phyloP scores from a whole-genome alignment of 108 stramenopile species.

The Mayamaea pseudoterrestris region DNA sequence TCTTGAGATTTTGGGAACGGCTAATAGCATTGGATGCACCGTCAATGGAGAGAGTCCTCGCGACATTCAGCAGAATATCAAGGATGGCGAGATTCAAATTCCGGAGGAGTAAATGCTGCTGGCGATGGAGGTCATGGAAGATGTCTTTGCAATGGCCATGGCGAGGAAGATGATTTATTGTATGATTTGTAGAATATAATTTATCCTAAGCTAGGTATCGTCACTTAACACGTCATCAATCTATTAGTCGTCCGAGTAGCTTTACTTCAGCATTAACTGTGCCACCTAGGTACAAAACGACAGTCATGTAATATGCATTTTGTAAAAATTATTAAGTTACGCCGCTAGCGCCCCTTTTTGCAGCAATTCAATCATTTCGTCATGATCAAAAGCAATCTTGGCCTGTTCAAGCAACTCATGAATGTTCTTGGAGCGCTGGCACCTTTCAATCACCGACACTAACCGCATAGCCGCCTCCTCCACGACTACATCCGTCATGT shows the following conservation, averaged over 20 bases:
- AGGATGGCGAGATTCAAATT: slow-evolving; percentile 88
- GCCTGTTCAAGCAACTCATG: slow-evolving; percentile 47
- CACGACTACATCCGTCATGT: slow-evolving; percentile 43
- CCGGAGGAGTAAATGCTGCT: slow-evolving; percentile 82
- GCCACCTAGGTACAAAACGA: too few relatives aligned
- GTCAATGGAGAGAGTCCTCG: slow-evolving; percentile 97
- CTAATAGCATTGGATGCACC: slow-evolving; percentile 99
- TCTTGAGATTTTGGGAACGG: slow-evolving; percentile 98
- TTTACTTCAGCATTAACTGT: too few relatives aligned
- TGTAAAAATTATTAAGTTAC: too few relatives aligned
- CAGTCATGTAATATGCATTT: too few relatives aligned
- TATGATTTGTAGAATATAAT: too few relatives aligned
- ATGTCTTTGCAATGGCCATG: too few relatives aligned
- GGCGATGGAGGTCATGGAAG: too few relatives aligned
- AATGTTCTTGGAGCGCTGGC: slow-evolving; percentile 39
- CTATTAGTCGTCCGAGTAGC: too few relatives aligned
- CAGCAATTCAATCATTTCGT: slow-evolving; percentile 49
- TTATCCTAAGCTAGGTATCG: too few relatives aligned
- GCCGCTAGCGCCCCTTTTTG: too few relatives aligned
- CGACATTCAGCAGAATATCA: slow-evolving; percentile 83
- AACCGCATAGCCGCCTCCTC: slow-evolving; percentile 35
- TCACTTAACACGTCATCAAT: too few relatives aligned
- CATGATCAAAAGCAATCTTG: slow-evolving; percentile 35
- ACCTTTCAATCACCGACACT: slow-evolving; percentile 36
- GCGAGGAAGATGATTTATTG: too few relatives aligned